Conservation (phyloP, 495 filamentous ascomycete genomes). For the Penicillium bialowiezense region DNA sequence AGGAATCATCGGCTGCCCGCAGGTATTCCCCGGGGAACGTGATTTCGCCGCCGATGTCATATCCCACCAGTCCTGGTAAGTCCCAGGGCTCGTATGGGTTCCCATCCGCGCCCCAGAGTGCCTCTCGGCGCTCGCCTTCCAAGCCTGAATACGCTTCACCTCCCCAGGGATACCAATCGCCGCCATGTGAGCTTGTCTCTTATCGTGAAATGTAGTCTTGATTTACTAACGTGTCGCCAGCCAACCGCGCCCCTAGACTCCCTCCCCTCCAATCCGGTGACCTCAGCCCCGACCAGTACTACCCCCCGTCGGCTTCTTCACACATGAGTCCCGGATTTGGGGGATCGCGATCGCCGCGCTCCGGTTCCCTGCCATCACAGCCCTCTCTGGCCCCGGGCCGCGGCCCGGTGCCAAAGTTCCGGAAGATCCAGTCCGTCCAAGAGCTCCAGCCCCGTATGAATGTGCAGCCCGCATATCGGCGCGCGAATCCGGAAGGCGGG, state of each 20-base stretch:
- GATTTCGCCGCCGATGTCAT: constrained; percentile 60
- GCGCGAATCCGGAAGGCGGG: constrained; percentile 95
- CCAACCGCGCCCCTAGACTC: constrained; percentile 47
- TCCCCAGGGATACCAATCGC: constrained; percentile 64
- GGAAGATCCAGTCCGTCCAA: constrained; percentile 64
- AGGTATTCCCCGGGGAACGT: constrained; percentile 95
- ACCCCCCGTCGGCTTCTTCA: constrained; percentile 64
- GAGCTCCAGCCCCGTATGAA: constrained; percentile 84
- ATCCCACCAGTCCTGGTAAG: constrained; percentile 56
- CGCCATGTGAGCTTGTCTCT: constrained; percentile 47
- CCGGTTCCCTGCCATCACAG: constrained; percentile 40
- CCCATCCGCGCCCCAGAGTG: constrained; percentile 29
- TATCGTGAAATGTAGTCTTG: neutral
- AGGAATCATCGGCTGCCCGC: constrained; percentile 79
- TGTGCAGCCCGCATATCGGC: constrained; percentile 80
- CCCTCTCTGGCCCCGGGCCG: constrained; percentile 47
- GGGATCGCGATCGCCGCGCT: constrained; percentile 72
- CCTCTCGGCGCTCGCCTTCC: constrained; percentile 57
- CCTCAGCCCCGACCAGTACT: constrained; percentile 61
- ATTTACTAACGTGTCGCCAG: constrained; percentile 16
- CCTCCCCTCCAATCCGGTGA: constrained; percentile 69
- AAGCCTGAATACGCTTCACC: constrained; percentile 56
- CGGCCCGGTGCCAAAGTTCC: constrained; percentile 84
- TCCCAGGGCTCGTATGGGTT: constrained; percentile 48
- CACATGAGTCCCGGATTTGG: constrained; percentile 70